phyloP scores from a whole-genome alignment of 2,329 filamentous ascomycete species.

The Alternaria ventricosa region DNA sequence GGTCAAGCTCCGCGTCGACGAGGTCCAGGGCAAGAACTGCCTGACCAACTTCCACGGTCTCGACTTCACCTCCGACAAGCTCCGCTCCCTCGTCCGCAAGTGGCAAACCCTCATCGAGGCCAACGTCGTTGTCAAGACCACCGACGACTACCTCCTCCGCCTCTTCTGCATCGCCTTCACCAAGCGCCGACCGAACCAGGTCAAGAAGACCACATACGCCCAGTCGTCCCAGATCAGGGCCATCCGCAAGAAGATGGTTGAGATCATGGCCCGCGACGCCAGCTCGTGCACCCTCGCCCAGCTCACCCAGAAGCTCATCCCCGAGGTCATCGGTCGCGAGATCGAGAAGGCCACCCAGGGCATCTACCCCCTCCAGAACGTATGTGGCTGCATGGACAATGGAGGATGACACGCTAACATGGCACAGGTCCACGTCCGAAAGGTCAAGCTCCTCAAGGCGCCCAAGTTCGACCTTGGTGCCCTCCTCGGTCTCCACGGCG shows the following conservation, averaged over 20 bases:
- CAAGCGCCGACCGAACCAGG: constrained; percentile 98
- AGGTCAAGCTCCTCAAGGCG: constrained; percentile 98
- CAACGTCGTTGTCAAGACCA: constrained; percentile 99
- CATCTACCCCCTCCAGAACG: constrained; percentile 99
- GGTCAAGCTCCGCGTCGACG: constrained; percentile 97
- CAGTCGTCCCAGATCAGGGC: constrained; percentile 95
- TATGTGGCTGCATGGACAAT: constrained; percentile 54
- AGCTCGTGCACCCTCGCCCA: constrained; percentile 92
- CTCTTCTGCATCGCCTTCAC: constrained; percentile 99
- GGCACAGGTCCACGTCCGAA: constrained; percentile 93
- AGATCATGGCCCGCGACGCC: constrained; percentile 98
- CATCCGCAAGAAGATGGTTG: constrained; percentile 99
- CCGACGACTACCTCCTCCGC: constrained; percentile 98
- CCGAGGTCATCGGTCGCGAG: constrained; percentile 98
- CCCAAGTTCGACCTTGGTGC: constrained; percentile 99
- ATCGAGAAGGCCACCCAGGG: constrained; percentile 99
- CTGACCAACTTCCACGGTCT: constrained; percentile 99
- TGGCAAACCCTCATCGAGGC: constrained; percentile 99
- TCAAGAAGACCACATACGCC: constrained; percentile 99
- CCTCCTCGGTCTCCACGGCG: constrained; percentile 95
- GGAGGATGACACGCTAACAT: constrained; percentile 26
- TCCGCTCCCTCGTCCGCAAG: constrained; percentile 98
- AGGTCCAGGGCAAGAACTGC: constrained; percentile 99
- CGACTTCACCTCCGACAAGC: constrained; percentile 99
- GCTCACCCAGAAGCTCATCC: constrained; percentile 98